Evolutionary conservation across 805 yeast species (phyloP), one percentile per base, ranked within the genome.

Genomic region (Cephaloascus fragrans): DNA sequence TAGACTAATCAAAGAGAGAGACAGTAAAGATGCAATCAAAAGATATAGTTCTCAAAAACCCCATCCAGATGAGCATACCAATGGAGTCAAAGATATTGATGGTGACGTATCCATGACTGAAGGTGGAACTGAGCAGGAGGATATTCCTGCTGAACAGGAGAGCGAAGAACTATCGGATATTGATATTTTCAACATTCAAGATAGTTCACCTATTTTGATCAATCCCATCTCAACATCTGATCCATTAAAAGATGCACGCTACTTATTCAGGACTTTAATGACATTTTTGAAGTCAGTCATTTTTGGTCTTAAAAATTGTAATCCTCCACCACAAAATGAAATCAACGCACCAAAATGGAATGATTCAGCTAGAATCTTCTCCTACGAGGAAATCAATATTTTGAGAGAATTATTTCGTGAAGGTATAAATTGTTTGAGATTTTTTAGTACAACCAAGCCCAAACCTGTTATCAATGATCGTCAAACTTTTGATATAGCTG

Each of bases 251-350:
- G 96, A 89, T 54, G 90, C 96, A 1, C 75, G 94, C 34, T 85
- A 84, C 49, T 62, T 93, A 23, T 87, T 88, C 72, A 76, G 90
- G 46, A 88, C 95, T 3, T 63, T 94, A 39, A 76, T 93, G 81
- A 83, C 89, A 3, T 93, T 93, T 53, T 65, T 93, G 51, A 87
- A 89, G 55, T 85, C 96, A 0, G 83, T 88, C 34, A 83, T 90
- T 50, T 85, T 81, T 57, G 96, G 95, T 3, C 66, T 94, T 47
- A 88, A 87, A 53, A 79, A 80, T 38, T 88, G 95, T 55, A 90
- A 89, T 52, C 95, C 96, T 1, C 83, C 90, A 2, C 82, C 94
- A 0, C 61, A 2, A 65, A 62, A 2, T 68, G 62, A 42, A 43
- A 68, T 69, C 31, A 31, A 14, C n/a, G 33, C 33, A 9, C 17